Percentiles rank a stretch among this genome's conserved stretches.
These are phyloP conservation scores for Allium cepa DNA, from an alignment of 106 monocot genomes.

Conservation along the genomic window DNA sequence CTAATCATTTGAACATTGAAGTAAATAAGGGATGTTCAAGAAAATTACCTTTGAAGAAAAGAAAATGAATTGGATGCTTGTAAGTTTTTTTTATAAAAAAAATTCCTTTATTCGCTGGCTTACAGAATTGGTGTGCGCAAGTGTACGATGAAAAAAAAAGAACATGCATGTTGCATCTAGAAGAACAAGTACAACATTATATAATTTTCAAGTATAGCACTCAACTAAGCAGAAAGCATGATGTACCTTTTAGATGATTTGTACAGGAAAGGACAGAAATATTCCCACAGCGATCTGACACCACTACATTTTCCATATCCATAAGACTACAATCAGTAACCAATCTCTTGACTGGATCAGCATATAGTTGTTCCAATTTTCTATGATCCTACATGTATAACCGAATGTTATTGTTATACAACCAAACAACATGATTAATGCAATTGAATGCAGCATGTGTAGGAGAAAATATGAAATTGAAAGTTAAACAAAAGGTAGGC, in stretches of 20 bases:
- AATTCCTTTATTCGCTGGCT: too few relatives aligned
- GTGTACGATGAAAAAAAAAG: neutral
- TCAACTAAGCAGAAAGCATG: neutral
- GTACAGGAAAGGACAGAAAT: slow-evolving; percentile 66
- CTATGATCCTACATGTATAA: slow-evolving; percentile 41
- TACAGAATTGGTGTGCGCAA: too few relatives aligned
- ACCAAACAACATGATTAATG: neutral
- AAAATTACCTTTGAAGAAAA: too few relatives aligned
- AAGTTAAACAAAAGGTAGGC: neutral
- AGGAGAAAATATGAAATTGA: neutral
- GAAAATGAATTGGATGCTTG: too few relatives aligned
- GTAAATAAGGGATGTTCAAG: too few relatives aligned
- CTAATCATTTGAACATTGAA: too few relatives aligned
- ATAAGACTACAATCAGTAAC: slow-evolving; percentile 83
- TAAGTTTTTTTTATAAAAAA: too few relatives aligned
- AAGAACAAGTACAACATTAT: neutral
- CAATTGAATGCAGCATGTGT: neutral
- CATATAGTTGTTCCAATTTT: slow-evolving; percentile 69
- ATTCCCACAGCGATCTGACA: slow-evolving; percentile 74
- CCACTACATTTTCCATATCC: slow-evolving; percentile 60
- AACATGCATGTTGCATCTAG: neutral
- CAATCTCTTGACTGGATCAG: slow-evolving; percentile 80
- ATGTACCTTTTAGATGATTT: slow-evolving; percentile 61
- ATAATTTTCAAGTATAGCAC: too few relatives aligned
- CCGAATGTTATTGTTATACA: neutral